Percentiles rank a stretch among this genome's conserved stretches.
Evolutionary conservation across 345 rosid species (phyloP).

Genomic region (Dovyalis caffra): DNA sequence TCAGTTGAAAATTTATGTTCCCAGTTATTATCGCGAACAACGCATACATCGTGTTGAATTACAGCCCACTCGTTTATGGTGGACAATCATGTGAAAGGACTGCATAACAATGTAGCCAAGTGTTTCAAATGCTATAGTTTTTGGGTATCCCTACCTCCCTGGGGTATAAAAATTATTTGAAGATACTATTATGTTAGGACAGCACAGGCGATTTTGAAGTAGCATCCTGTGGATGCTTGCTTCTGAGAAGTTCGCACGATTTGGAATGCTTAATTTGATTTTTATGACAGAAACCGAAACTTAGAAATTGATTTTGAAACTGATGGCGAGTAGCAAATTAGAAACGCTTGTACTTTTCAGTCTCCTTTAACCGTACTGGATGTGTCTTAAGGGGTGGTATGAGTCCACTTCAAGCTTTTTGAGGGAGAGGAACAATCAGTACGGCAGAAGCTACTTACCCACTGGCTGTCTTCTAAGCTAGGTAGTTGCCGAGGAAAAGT

Average conservation of each 20-base stretch:
- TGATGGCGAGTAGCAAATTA: neutral
- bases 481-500: neutral
- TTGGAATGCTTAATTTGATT: neutral
- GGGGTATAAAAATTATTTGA: neutral
- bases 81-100: neutral
- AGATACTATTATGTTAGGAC: neutral
- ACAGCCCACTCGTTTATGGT: neutral
- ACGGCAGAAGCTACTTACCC: neutral
- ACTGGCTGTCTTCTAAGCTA: neutral
- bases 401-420: neutral
- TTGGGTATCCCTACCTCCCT: neutral
- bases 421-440: neutral
- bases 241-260: neutral
- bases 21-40: neutral
- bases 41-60: neutral
- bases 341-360: neutral
- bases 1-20: neutral
- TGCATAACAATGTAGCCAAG: neutral
- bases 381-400: neutral
- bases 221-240: neutral
- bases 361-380: too few relatives aligned
- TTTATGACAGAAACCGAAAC: neutral
- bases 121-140: neutral
- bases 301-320: neutral
- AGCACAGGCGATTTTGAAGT: neutral